Evolutionary conservation across 495 filamentous ascomycete species (phyloP).

Genomic region (Astrothelium subdiscretum): DNA sequence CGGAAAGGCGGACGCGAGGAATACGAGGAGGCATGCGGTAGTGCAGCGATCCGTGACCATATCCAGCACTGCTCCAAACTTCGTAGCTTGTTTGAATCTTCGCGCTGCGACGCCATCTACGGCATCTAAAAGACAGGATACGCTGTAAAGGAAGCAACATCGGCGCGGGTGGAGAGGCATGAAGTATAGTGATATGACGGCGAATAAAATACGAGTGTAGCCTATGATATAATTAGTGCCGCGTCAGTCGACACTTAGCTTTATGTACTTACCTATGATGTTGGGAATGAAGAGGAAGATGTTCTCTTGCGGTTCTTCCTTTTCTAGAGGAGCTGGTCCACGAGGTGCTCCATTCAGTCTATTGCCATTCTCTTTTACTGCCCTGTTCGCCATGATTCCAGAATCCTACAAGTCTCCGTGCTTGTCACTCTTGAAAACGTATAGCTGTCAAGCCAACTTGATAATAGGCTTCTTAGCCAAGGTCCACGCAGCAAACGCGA

Average conservation of each 20-base stretch:
- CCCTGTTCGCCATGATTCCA: neutral
- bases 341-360: neutral
- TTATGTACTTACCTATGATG: constrained; percentile 59
- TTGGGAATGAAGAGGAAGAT: constrained; percentile 95
- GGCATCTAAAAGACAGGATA: constrained; percentile 89
- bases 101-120: constrained; percentile 87
- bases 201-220: constrained; percentile 78
- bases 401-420: neutral
- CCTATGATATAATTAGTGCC: constrained; percentile 39
- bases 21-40: constrained; percentile 85
- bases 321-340: neutral
- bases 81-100: constrained; percentile 76
- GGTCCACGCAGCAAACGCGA: neutral
- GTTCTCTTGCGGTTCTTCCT: constrained; percentile 48
- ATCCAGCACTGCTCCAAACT: constrained; percentile 90
- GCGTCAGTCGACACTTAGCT: constrained; percentile 2
- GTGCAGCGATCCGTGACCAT: constrained; percentile 97
- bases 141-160: constrained; percentile 78
- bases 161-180: constrained; percentile 96
- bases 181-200: constrained; percentile 89
- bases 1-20: constrained; percentile 83
- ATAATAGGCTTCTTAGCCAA: neutral
- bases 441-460: neutral
- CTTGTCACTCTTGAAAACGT: neutral
- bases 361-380: neutral